Evolutionary conservation across 805 yeast species (phyloP).

Genomic region (Grigorovia yakushimaensis): DNA sequence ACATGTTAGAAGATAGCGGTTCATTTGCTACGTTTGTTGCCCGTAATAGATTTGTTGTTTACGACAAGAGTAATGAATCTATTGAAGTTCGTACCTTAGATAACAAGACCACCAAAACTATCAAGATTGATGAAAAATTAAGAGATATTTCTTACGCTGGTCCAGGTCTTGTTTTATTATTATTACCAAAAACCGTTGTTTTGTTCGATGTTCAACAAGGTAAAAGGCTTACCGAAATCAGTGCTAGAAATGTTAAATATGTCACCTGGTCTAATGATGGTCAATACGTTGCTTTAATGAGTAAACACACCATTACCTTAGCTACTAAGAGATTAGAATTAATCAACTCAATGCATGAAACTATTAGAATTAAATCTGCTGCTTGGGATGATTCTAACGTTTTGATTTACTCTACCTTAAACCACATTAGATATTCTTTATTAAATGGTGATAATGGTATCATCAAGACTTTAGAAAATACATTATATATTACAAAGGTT

Average conservation of each 20-base stretch:
- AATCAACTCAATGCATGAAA: conserved; percentile 84
- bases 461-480: conserved; percentile 81
- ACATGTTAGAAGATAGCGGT: conserved; percentile 69
- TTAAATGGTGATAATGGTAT: conserved; percentile 94
- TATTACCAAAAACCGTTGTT: conserved; percentile 63
- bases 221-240: conserved; percentile 58
- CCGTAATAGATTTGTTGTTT: conserved; percentile 86
- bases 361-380: conserved; percentile 92
- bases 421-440: conserved; percentile 88
- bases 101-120: conserved; percentile 71
- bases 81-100: conserved; percentile 77
- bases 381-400: conserved; percentile 96
- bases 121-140: conserved; percentile 58
- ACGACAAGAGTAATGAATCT: conserved; percentile 50
- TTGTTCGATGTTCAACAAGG: conserved; percentile 90
- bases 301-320: conserved; percentile 87
- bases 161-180: conserved; percentile 72
- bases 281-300: conserved; percentile 73
- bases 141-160: conserved; percentile 68
- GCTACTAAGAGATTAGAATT: conserved; percentile 71
- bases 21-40: conserved; percentile 85
- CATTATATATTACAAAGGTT: conserved; percentile 71
- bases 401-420: conserved; percentile 83
- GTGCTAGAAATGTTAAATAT: conserved; percentile 74
- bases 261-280: conserved; percentile 85